A percentile compares a stretch with the other conserved stretches of the same genome.
Evolutionary conservation across 306 rosid genomes (phyloP).

Genomic region (Pterocarpus santalinus): DNA sequence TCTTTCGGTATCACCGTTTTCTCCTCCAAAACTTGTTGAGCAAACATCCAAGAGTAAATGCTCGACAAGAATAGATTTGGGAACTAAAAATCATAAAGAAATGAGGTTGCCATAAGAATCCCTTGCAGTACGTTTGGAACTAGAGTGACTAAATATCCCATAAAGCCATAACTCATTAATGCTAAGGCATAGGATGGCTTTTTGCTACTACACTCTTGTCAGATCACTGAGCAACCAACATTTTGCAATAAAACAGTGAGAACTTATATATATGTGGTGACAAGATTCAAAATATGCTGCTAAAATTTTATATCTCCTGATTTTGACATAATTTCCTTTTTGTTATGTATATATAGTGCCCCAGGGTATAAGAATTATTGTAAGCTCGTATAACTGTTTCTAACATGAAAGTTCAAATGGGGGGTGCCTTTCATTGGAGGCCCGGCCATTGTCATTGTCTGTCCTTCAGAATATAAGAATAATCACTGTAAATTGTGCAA

Average conservation of each 20-base stretch:
- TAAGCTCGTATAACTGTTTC: neutral
- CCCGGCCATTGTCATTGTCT: neutral
- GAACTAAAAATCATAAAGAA: neutral
- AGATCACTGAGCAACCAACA: neutral
- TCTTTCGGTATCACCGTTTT: neutral
- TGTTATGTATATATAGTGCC: neutral
- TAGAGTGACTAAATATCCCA: neutral
- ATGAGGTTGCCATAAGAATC: neutral
- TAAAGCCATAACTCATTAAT: neutral
- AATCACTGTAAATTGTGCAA: neutral
- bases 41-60: neutral
- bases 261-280: neutral
- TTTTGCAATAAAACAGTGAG: neutral
- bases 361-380: neutral
- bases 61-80: slow-evolving; percentile 4
- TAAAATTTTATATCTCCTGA: neutral
- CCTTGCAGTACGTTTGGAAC: neutral
- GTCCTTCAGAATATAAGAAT: neutral
- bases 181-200: neutral
- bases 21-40: neutral
- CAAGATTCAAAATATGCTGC: neutral
- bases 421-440: neutral
- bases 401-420: neutral
- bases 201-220: neutral
- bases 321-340: neutral